Base-by-base conservation (phyloP, 495 filamentous ascomycete genomes). In the Neurospora intermedia region DNA sequence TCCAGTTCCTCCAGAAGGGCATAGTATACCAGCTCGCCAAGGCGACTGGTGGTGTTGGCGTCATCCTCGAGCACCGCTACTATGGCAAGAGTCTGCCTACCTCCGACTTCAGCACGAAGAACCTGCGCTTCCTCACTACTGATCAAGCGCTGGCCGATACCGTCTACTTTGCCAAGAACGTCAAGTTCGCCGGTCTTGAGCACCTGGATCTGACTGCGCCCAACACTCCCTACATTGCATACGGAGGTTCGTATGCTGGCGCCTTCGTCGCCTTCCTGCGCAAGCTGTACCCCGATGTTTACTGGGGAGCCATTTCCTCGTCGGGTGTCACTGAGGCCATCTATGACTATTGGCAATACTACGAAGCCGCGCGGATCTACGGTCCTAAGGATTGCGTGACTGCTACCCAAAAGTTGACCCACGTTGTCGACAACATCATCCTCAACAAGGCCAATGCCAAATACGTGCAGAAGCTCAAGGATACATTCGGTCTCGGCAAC, bases 11-110 rank as follows among this genome's bases (percentile, higher is more conserved):
- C 11, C 88, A 92, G 76, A 91, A 93, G 76, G 92, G 92, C 48
- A 88, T 94, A 69, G 82, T 90, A 6, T 82, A 86, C 43, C 82
- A 90, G 72, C 83, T 94, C 38, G 86, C 88, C 9, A 77, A 88
- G 73, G 87, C 87, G 5, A 92, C 91, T 0, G 78, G 86, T 71
- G 92, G 92, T 0, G 80, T 94, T n/a, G 90, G 88, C 2, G 91
- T 94, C 39, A 87, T 94, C 71, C 83, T 93, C 18, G 92, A 94
- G 80, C 92, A 93, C 75, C 86, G 91, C 35, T 93, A 92, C 82
- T 93, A 92, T 73, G 91, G 91, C 7, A 82, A 77, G 23, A 91
- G 89, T 77, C 86, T 87, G 70, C 90, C 90, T 0, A 83, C 83
- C 0, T 73, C 81, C 9, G 83, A 91, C 77, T 81, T 92, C 62